Evolutionary conservation across 1,284 basidiomycete genomes (phyloP).

Genomic region (Hypsizygus ulmarius): DNA sequence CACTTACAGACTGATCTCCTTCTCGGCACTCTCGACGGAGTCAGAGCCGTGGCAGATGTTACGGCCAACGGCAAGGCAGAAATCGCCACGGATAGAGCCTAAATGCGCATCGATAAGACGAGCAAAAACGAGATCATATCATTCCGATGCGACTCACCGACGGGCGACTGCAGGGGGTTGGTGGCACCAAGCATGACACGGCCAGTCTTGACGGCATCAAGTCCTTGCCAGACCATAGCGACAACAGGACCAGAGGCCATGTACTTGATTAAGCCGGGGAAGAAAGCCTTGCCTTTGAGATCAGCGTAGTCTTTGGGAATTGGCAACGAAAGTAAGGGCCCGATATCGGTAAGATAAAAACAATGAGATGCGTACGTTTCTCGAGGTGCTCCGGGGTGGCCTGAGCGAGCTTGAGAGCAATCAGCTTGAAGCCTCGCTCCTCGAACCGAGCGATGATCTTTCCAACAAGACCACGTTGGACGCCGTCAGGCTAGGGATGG

Average conservation of each 20-base stretch:
- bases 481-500: conserved; percentile 83
- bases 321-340: conserved; percentile 6
- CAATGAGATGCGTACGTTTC: conserved; percentile 55
- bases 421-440: conserved; percentile 92
- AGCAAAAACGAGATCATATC: conserved; percentile 11
- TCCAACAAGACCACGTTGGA: conserved; percentile 93
- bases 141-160: conserved; percentile 52
- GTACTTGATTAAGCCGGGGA: conserved; percentile 91
- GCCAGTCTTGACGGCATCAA: conserved; percentile 96
- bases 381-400: conserved; percentile 82
- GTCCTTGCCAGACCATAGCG: conserved; percentile 96
- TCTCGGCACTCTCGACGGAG: conserved; percentile 86
- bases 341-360: conserved; percentile 16
- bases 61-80: conserved; percentile 87
- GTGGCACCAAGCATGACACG: conserved; percentile 95
- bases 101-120: conserved; percentile 7
- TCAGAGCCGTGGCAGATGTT: conserved; percentile 97
- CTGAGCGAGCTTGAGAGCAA: conserved; percentile 84
- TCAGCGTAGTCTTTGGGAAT: conserved; percentile 81
- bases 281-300: conserved; percentile 89
- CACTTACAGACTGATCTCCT: conserved; percentile 86
- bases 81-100: conserved; percentile 93
- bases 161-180: conserved; percentile 89
- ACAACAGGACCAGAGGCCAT: conserved; percentile 96
- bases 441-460: conserved; percentile 94